Conservation (phyloP, 176 grass and related monocot species). For the Triticum turgidum region DNA sequence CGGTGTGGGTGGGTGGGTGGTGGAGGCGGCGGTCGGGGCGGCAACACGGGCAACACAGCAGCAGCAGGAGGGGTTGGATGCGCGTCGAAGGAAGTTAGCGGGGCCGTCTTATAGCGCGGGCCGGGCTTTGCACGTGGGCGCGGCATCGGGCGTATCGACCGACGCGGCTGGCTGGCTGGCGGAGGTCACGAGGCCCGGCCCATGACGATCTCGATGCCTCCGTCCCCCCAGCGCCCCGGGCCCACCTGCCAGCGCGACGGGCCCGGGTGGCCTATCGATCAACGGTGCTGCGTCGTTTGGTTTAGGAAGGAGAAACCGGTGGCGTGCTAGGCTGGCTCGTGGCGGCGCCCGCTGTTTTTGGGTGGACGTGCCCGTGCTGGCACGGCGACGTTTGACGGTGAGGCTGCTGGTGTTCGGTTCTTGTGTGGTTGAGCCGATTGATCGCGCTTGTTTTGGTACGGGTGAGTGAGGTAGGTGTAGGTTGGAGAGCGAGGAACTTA, state of each 20-base stretch:
- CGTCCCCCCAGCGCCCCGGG: background rate
- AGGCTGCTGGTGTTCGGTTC: no score
- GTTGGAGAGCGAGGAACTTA: no score
- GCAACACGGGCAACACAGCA: background rate
- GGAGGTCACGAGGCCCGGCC: constrained; percentile 49
- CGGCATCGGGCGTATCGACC: constrained; percentile 44
- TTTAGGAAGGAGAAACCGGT: no score
- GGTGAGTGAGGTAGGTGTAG: no score
- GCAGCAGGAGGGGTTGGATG: no score
- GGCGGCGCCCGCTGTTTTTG: background rate
- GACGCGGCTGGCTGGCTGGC: background rate
- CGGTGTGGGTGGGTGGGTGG: background rate
- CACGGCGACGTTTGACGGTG: no score
- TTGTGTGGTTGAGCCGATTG: no score
- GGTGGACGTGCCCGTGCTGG: no score
- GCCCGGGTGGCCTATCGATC: background rate
- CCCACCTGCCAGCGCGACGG: constrained; percentile 9
- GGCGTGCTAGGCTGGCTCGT: no score
- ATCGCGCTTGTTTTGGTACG: no score
- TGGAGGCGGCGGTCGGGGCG: background rate
- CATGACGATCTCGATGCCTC: constrained; percentile 13
- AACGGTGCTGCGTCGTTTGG: no score
- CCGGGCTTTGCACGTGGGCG: constrained; percentile 13
- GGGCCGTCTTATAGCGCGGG: constrained; percentile 4
- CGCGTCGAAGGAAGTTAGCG: no score